Percentiles rank a stretch among this genome's conserved stretches.
phyloP scores from a whole-genome alignment of 352 stramenopile species.

The Phytophthora pini region DNA sequence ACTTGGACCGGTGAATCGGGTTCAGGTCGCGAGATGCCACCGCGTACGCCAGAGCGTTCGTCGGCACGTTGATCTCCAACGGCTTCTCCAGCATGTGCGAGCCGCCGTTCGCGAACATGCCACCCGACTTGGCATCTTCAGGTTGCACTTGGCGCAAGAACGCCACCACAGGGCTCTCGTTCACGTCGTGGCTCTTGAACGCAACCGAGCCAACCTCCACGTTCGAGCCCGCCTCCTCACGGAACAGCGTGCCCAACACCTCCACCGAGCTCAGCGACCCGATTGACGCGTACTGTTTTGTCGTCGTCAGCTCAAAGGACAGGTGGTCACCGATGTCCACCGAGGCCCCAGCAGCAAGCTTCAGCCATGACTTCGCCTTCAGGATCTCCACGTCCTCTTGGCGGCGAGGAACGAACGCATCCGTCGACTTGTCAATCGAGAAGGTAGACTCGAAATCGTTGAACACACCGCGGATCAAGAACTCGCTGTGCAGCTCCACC shows the following conservation, averaged over 20 bases:
- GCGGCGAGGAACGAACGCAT: conserved; percentile 48
- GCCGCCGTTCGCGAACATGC: conserved; percentile 59
- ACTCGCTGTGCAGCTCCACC: conserved; percentile 83
- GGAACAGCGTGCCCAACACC: conserved; percentile 56
- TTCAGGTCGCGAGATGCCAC: conserved; percentile 87
- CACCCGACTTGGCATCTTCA: too few species aligned
- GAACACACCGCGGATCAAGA: conserved; percentile 86
- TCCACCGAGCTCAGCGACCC: conserved; percentile 49
- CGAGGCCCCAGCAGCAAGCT: conserved; percentile 28
- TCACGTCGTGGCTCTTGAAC: conserved; percentile 45
- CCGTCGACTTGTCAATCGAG: conserved; percentile 49
- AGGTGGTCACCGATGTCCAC: conserved; percentile 57
- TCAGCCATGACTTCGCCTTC: conserved; percentile 73
- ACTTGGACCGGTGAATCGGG: conserved; percentile 85
- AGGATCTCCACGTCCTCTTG: conserved; percentile 64
- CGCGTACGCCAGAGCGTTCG: conserved; percentile 70
- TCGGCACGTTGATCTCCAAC: conserved; percentile 69
- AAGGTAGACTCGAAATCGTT: conserved; percentile 83
- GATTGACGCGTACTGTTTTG: conserved; percentile 60
- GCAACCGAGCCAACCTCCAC: conserved; percentile 41
- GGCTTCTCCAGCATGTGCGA: conserved; percentile 77
- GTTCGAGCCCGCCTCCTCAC: conserved; percentile 43
- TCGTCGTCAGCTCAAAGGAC: conserved; percentile 50
- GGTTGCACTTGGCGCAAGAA: conserved; percentile 40
- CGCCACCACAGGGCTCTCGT: conserved; percentile 54